A percentile compares a stretch with the other conserved stretches of the same genome.
phyloP scores from a whole-genome alignment of 2,329 filamentous ascomycete genomes.

The Rhytidhysteron rufulum region DNA sequence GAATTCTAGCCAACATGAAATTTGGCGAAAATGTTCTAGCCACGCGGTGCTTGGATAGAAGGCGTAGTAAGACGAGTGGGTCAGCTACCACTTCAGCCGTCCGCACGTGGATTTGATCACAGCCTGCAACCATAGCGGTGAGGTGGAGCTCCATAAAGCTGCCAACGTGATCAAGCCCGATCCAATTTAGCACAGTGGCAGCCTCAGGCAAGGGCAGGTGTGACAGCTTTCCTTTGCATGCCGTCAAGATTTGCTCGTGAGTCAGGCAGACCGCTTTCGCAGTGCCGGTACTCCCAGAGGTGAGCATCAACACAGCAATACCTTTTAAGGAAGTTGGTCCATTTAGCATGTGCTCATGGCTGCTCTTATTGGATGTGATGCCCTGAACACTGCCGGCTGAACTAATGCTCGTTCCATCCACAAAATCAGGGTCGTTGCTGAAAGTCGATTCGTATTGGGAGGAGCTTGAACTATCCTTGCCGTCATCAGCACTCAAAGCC shows the following conservation, averaged over 20 bases:
- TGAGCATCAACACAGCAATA: constrained; percentile 41
- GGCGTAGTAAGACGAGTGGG: constrained; percentile 39
- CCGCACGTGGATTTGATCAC: constrained; percentile 46
- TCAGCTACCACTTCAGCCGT: constrained; percentile 38
- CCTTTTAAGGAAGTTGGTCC: constrained; percentile 3
- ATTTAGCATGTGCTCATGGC: background rate
- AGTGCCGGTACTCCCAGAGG: constrained; percentile 51
- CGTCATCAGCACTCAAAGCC: background rate
- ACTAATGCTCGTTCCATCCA: background rate
- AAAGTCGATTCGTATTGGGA: background rate
- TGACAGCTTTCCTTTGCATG: constrained; percentile 39
- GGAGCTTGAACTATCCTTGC: background rate
- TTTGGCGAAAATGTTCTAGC: constrained; percentile 46
- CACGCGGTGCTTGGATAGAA: constrained; percentile 40
- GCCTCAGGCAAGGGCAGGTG: constrained; percentile 2
- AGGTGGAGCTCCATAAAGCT: constrained; percentile 52
- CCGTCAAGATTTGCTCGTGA: constrained; percentile 42
- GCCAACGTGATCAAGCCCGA: constrained; percentile 53
- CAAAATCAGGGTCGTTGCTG: background rate
- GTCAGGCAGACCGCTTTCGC: constrained; percentile 48
- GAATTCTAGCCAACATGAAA: constrained; percentile 33
- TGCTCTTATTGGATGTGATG: background rate
- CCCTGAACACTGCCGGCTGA: background rate
- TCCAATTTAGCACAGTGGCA: constrained; percentile 43
- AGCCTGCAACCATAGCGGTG: constrained; percentile 40